Conservation (phyloP, 768 basidiomycete species). For the Rhodotorula diobovata region DNA sequence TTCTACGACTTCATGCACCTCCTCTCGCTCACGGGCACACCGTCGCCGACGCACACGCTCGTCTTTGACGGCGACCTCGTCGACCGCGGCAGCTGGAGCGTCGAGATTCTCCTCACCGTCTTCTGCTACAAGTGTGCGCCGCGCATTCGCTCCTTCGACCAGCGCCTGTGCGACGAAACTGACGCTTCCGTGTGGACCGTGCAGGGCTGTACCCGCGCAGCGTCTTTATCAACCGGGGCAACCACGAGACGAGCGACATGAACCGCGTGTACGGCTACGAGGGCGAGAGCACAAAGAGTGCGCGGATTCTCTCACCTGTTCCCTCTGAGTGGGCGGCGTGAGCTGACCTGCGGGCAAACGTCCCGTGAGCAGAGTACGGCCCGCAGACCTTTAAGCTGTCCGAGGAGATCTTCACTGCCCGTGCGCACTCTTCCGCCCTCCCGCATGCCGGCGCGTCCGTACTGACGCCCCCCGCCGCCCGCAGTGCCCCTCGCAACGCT, state of each 20-base stretch:
- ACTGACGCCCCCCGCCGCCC: neutral
- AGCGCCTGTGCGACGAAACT: neutral
- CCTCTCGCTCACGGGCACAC: slow-evolving; percentile 75
- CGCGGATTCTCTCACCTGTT: neutral
- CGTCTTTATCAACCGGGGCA: slow-evolving; percentile 92
- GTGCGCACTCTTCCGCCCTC: slow-evolving; percentile 49
- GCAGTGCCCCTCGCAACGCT: slow-evolving; percentile 86
- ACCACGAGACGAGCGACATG: slow-evolving; percentile 97
- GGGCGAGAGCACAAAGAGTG: slow-evolving; percentile 50
- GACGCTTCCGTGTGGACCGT: neutral
- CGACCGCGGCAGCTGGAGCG: slow-evolving; percentile 92
- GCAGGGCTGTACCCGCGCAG: slow-evolving; percentile 82
- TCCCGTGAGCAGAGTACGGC: slow-evolving; percentile 77
- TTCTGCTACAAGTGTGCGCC: slow-evolving; percentile 77
- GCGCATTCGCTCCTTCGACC: neutral
- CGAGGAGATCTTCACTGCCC: slow-evolving; percentile 82
- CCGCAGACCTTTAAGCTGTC: slow-evolving; percentile 61
- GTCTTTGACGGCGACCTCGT: slow-evolving; percentile 95
- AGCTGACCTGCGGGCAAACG: neutral
- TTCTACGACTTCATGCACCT: slow-evolving; percentile 91
- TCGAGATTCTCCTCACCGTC: slow-evolving; percentile 84
- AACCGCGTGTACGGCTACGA: slow-evolving; percentile 82
- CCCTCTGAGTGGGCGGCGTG: too few species aligned
- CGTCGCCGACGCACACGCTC: slow-evolving; percentile 75
- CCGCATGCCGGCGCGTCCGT: neutral